Base-by-base conservation (phyloP, 257 asterid species). In the Osmanthus fragrans region DNA sequence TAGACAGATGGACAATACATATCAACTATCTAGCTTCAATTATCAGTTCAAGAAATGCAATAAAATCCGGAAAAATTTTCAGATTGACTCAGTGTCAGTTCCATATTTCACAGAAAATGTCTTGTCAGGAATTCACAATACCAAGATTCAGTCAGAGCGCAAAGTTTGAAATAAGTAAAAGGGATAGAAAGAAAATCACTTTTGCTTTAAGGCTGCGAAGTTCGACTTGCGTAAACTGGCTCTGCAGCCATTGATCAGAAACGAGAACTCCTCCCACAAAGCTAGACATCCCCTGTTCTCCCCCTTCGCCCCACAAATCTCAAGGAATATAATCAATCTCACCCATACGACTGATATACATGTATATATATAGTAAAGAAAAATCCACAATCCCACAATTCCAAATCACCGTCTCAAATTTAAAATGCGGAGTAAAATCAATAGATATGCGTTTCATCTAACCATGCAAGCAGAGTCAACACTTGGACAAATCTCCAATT, bases 161-260 rank as follows among this genome's bases (percentile, higher is more conserved):
- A 51, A 45, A 72, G 51, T 42, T 11, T 42, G 66, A 60, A 58
- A 54, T 51, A 25, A 18, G 73, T 42, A 45, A 27, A 71, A 33
- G n/a, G 32, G 45, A 72, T 21, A 16, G 36, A 27, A 40, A 23
- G 79, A 78, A 39, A 32, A 58, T 27, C 89, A 94, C 98, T 79
- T 89, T 92, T 83, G 96, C 85, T 88, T 91, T 88, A 75, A 92
- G 97, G 84, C 89, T 79, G 34, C 94, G 97, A 74, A 92, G 97
- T 86, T 92, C 97, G 67, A 91, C 96, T 85, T 94, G 98, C 12
- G 98, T 90, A 85, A 94, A 94, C 87, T 94, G 96, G 80, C 96
- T 92, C 77, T 94, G 97, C 79, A 94, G 97, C 97, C 94, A 93
- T 85, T 92, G 97, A 89, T 92, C 98, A 79, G 98, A 89, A 76